Evolutionary conservation across 1,139 yeast species (phyloP), one percentile per base, ranked within the genome.

Genomic region (Debaryomyces udenii): DNA sequence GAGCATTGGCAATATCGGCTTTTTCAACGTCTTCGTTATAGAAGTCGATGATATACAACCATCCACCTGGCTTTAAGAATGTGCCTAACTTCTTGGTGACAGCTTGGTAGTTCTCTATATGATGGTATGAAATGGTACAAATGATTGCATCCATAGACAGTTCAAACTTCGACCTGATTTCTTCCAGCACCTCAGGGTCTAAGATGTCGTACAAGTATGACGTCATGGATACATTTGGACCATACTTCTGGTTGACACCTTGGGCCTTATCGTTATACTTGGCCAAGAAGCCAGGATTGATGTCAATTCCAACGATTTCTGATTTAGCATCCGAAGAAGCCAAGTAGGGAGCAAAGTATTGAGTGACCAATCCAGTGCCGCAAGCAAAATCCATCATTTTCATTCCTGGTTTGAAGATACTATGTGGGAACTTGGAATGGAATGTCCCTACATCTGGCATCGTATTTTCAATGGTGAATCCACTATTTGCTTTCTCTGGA

Each of bases 351-450:
- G 55, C 57, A 17, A 71, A 43, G 16, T 54, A 54, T 42, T 57
- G 51, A 2, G 70, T 60, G 11, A 69, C 59, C 13, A 68, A 42
- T 0, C 77, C 78, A 0, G 76, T 64, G 1, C 78, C 78, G 48
- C 77, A 72, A 1, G 76, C 77, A 50, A 73, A 72, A 49, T 73
- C 78, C 43, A 73, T 43, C 18, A 64, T 31, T 27, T 51, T 56
- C 43, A 55, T 53, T 1, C 67, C 69, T 2, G 62, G 62, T 35
- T 50, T 57, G 50, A 62, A 50, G 14, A 56, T 38, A n/a, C 55
- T 37, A 13, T 45, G 31, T 3, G 59, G 55, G 35, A 38, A 43
- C 3, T 48, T 24, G 6, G 31, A 14, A 9, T 31, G 18, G 29
- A 48, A 51, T 3, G 52, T 45, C 0, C 27, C 10, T 1, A 50